Evolutionary conservation across 2,329 filamentous ascomycete genomes (phyloP).

Genomic region (Nothophoma quercina): DNA sequence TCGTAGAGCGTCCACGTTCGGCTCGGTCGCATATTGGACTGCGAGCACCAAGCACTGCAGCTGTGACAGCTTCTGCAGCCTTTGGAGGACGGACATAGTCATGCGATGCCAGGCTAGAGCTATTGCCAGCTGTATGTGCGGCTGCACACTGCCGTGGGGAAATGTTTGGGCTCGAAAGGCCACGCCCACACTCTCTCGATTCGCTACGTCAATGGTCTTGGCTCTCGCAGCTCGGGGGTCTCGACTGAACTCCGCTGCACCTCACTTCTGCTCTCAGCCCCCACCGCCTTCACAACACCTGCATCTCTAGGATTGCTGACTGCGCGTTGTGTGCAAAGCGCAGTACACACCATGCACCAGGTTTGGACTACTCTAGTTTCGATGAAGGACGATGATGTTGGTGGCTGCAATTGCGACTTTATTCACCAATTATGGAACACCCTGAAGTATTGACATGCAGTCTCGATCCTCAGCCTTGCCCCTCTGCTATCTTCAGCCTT

Average conservation of each 20-base stretch:
- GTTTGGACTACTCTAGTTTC: background rate
- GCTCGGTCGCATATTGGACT: conserved; percentile 71
- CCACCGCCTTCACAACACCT: background rate
- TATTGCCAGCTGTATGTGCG: conserved; percentile 7
- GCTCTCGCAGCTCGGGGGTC: conserved; percentile 13
- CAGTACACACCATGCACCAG: background rate
- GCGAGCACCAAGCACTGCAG: conserved; percentile 77
- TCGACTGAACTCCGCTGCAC: conserved; percentile 1
- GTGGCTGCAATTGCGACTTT: background rate
- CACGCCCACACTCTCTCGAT: conserved; percentile 11
- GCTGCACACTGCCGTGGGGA: conserved; percentile 9
- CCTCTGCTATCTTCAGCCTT: background rate
- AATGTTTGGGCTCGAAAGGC: conserved; percentile 10
- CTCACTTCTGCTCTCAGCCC: conserved; percentile 16
- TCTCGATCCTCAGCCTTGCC: background rate
- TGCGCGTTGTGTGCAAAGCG: background rate
- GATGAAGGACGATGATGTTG: background rate
- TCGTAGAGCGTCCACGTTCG: conserved; percentile 69
- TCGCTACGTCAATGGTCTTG: conserved; percentile 21
- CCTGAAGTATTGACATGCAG: background rate
- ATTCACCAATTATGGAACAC: background rate
- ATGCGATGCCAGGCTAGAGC: conserved; percentile 1
- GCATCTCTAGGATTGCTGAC: background rate
- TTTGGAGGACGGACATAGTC: conserved; percentile 38
- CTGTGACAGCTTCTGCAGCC: conserved; percentile 60